These are phyloP conservation scores for Acer negundo DNA, from an alignment of 345 rosid genomes.

Conservation along the genomic window DNA sequence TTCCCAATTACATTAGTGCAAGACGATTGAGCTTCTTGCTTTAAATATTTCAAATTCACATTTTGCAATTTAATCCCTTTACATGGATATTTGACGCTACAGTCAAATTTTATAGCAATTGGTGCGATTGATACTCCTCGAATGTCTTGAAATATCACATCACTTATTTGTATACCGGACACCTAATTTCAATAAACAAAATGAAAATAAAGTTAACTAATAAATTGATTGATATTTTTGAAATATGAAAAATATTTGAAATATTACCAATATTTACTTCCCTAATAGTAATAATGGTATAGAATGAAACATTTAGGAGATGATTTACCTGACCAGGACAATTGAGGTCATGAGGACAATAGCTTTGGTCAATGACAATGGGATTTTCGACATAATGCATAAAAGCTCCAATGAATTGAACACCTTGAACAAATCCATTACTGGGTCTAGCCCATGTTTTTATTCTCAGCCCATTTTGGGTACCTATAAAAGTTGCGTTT, in stretches of 20 bases:
- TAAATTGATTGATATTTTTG: too few species aligned
- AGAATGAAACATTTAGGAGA: too few species aligned
- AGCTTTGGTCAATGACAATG: slow-evolving; percentile 59
- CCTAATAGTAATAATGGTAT: neutral
- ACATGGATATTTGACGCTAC: slow-evolving; percentile 42
- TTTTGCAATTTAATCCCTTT: slow-evolving; percentile 29
- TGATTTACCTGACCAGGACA: slow-evolving; percentile 37
- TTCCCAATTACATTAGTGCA: slow-evolving; percentile 38
- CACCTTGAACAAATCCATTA: slow-evolving; percentile 49
- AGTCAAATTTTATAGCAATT: slow-evolving; percentile 42
- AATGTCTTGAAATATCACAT: slow-evolving; percentile 37
- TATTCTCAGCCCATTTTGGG: slow-evolving; percentile 64
- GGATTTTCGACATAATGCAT: slow-evolving; percentile 54
- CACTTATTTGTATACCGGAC: slow-evolving; percentile 38
- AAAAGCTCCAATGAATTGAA: slow-evolving; percentile 40
- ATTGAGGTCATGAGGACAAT: slow-evolving; percentile 49
- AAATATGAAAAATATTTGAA: too few species aligned
- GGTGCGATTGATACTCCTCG: slow-evolving; percentile 42
- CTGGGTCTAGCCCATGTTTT: slow-evolving; percentile 73
- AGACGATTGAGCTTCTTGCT: slow-evolving; percentile 34
- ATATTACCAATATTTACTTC: too few species aligned
- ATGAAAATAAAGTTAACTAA: neutral
- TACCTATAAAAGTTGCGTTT: slow-evolving; percentile 35
- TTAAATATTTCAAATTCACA: slow-evolving; percentile 27
- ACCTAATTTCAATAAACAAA: neutral